Evolutionary conservation across 1,284 basidiomycete genomes (phyloP).

Genomic region (Malassezia japonica): DNA sequence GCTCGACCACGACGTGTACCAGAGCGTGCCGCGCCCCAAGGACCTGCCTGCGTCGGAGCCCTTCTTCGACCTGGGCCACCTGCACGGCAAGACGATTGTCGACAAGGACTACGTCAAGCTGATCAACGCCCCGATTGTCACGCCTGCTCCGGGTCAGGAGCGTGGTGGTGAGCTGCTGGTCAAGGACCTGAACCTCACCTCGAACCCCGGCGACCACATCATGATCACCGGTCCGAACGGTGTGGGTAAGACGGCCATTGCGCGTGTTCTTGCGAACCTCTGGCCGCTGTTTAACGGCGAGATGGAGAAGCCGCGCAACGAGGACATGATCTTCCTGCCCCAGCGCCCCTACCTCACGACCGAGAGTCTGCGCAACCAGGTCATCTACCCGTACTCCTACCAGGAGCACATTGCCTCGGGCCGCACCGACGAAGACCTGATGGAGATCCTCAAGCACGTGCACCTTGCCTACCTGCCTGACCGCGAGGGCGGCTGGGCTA

Average conservation of each 20-base stretch:
- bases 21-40: slow-evolving; percentile 33
- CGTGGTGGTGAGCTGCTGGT: slow-evolving; percentile 60
- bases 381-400: slow-evolving; percentile 48
- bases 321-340: slow-evolving; percentile 73
- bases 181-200: slow-evolving; percentile 61
- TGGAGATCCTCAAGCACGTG: slow-evolving; percentile 65
- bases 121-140: slow-evolving; percentile 60
- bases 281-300: slow-evolving; percentile 59
- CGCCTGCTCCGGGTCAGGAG: slow-evolving; percentile 56
- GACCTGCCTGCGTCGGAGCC: slow-evolving; percentile 30
- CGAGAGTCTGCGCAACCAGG: slow-evolving; percentile 78
- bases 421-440: slow-evolving; percentile 61
- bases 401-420: slow-evolving; percentile 49
- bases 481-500: slow-evolving; percentile 66
- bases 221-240: slow-evolving; percentile 77
- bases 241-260: slow-evolving; percentile 87
- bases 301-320: slow-evolving; percentile 32
- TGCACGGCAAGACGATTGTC: slow-evolving; percentile 47
- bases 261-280: slow-evolving; percentile 76
- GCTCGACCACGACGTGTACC: slow-evolving; percentile 42
- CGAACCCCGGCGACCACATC: slow-evolving; percentile 72
- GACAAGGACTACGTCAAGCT: slow-evolving; percentile 28
- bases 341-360: slow-evolving; percentile 83
- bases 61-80: slow-evolving; percentile 45
- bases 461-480: slow-evolving; percentile 76